Base-by-base conservation (phyloP, 805 yeast species). In the Candida succiphila region DNA sequence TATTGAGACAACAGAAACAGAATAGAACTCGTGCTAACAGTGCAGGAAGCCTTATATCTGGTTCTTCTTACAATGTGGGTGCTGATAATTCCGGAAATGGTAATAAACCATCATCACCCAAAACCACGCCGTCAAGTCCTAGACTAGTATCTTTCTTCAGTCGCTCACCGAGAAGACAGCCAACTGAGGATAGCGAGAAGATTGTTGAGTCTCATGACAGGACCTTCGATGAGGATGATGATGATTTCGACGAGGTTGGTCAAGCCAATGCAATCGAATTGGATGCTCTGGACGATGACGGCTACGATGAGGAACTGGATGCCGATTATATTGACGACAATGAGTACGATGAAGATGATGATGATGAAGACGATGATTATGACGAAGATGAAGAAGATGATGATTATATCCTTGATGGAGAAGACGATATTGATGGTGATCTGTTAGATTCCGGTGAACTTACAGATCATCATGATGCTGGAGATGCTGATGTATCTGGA, bases 181-280 rank as follows among this genome's bases (percentile, higher is more conserved):
- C n/a, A n/a, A n/a, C n/a, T n/a, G 61, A 60, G 4, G 54, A 54
- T 12, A 53, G 46, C 29, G 49, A 52, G 17, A 51, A 45, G 5
- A 32, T 31, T 20, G 40, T 40, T 25, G 52, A 48, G 29, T 44
- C 52, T 29, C 54, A 51, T 37, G 55, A 55, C 35, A 60, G 43
- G 27, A 40, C 38, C 18, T 48, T 41, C 10, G 51, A 51, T 33
- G 50, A 51, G 22, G 54, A 50, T 12, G 58, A 46, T 8, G 56
- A 48, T 5, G 54, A 45, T 3, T 33, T 23, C 17, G 23, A 30
- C 13, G 32, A 30, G n/a, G 32, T 23, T 17, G 5, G 17, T 17
- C 52, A 48, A 8, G 49, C 42, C 19, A 53, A 44, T 17, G 51
- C 39, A 50, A 23, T 47, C 49, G 12, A 40, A n/a, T n/a, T n/a